Percentiles rank a stretch among this genome's conserved stretches.
Conservation (phyloP, 192 early-diverging fungal species). For the Coemansia sp. region DNA sequence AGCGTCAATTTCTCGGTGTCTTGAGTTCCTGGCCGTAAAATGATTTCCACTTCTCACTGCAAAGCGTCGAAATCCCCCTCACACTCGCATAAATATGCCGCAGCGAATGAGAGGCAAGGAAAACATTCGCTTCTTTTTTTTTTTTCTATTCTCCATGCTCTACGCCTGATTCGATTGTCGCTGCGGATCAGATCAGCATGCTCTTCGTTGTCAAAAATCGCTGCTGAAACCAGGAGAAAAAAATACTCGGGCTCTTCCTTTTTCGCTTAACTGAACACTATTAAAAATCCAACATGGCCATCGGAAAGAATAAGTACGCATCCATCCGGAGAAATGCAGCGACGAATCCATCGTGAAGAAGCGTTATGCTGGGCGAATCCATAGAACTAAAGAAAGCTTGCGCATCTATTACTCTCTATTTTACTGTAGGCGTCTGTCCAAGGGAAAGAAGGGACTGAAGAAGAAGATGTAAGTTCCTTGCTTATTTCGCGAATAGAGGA, state of each 20-base stretch:
- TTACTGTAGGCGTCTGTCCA: slow-evolving; percentile 83
- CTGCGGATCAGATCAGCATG: too few species aligned
- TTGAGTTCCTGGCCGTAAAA: too few species aligned
- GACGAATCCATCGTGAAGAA: slow-evolving; percentile 23
- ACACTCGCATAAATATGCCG: too few species aligned
- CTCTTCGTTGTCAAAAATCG: too few species aligned
- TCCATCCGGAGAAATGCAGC: slow-evolving; percentile 7
- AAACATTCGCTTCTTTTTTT: too few species aligned
- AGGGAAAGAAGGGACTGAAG: slow-evolving; percentile 99
- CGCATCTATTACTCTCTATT: slow-evolving; percentile 13
- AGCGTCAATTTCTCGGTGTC: too few species aligned
- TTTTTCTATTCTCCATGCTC: too few species aligned
- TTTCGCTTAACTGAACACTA: slow-evolving; percentile 37
- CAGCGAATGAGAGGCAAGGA: too few species aligned
- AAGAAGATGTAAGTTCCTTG: slow-evolving; percentile 78
- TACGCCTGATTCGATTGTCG: too few species aligned
- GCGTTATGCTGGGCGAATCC: neutral
- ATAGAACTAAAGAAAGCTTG: slow-evolving; percentile 5
- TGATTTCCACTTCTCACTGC: too few species aligned
- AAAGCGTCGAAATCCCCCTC: too few species aligned
- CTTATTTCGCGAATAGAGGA: neutral
- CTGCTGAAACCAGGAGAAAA: too few species aligned
- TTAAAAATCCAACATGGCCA: slow-evolving; percentile 54
- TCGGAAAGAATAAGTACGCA: slow-evolving; percentile 84
- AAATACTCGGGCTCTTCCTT: slow-evolving; percentile 24